These are phyloP conservation scores for Neurospora sp. DNA, from an alignment of 495 filamentous ascomycete species.

Conservation along the genomic window DNA sequence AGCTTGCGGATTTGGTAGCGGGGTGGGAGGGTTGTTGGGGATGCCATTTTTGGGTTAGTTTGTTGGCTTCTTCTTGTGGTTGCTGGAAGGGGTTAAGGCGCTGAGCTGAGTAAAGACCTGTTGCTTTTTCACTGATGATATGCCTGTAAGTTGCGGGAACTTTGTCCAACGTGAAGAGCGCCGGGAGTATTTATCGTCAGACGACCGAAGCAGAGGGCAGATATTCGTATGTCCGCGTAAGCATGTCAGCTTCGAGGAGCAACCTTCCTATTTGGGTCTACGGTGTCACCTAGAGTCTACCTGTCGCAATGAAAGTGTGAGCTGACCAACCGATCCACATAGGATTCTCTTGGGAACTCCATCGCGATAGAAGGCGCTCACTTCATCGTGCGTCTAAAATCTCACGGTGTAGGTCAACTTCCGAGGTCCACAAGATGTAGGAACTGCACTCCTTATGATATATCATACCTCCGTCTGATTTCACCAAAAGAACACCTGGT, in stretches of 20 bases:
- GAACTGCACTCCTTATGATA: background rate
- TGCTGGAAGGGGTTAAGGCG: background rate
- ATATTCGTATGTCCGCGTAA: background rate
- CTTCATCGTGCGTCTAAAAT: background rate
- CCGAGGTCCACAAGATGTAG: background rate
- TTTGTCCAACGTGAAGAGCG: background rate
- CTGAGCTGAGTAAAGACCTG: no score
- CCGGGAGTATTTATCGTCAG: background rate
- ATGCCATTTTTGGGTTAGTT: background rate
- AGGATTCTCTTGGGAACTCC: background rate
- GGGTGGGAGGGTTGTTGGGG: background rate
- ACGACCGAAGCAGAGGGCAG: background rate
- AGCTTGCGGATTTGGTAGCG: slow-evolving; percentile 30
- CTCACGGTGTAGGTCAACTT: background rate
- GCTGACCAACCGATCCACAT: background rate
- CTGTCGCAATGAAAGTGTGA: background rate
- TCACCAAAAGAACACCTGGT: background rate
- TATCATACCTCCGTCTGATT: background rate
- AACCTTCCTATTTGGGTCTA: background rate
- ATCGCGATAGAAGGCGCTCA: background rate
- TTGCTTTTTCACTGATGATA: no score
- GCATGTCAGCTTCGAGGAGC: background rate
- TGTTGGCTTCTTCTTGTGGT: background rate
- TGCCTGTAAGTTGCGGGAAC: no score
- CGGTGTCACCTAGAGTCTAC: background rate